Evolutionary conservation across 176 grass and related monocot genomes (phyloP).

Genomic region (Urochloa ruziziensis): DNA sequence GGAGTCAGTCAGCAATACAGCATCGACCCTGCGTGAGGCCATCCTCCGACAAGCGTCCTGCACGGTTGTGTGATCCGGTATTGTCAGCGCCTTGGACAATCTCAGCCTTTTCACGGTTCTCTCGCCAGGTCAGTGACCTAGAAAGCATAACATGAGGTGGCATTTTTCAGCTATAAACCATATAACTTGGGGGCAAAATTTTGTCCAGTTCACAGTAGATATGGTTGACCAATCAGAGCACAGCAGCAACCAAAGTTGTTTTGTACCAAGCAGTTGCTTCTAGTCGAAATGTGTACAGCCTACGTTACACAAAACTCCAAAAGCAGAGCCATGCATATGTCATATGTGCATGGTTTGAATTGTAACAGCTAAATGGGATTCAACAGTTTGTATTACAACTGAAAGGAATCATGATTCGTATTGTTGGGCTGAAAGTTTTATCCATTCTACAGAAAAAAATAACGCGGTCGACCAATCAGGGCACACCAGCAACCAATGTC

Average conservation of each 20-base stretch:
- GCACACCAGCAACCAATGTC: neutral
- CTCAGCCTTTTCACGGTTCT: constrained; percentile 93
- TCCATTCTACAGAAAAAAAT: neutral
- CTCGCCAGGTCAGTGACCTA: constrained; percentile 50
- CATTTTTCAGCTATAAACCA: neutral
- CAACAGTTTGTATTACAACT: neutral
- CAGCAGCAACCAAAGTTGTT: neutral
- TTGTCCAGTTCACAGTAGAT: neutral
- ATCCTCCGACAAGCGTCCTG: constrained; percentile 86
- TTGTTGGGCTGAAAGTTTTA: neutral
- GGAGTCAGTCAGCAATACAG: constrained; percentile 89
- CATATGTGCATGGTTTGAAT: no score
- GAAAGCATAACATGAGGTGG: neutral
- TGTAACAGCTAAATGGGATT: neutral
- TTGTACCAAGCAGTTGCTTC: neutral
- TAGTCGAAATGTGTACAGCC: neutral
- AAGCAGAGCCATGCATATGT: neutral
- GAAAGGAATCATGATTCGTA: neutral
- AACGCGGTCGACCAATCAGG: neutral
- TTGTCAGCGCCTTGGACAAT: constrained; percentile 91
- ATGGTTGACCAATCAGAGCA: neutral
- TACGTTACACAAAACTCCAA: constrained; percentile 2
- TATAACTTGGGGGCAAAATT: neutral
- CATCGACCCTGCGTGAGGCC: constrained; percentile 72
- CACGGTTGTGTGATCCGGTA: constrained; percentile 76